A percentile compares a stretch with the other conserved stretches of the same genome.
Conservation (phyloP, 345 rosid genomes). For the Eucalyptus tenuipes region DNA sequence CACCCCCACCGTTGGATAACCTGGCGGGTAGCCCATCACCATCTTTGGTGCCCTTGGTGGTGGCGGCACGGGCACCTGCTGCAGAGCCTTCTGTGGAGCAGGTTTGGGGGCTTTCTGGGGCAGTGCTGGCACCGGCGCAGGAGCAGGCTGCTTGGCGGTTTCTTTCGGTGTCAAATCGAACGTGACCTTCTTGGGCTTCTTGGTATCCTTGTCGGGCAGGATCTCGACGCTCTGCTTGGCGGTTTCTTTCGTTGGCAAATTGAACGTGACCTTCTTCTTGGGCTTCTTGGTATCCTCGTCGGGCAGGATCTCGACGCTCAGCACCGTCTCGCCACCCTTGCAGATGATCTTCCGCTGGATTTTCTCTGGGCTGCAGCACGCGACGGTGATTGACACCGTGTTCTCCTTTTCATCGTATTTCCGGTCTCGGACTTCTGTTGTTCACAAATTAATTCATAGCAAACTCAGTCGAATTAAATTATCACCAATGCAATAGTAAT, state of each 20-base stretch:
- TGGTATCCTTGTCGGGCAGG: background rate
- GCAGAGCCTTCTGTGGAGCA: background rate
- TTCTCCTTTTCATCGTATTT: conserved; percentile 53
- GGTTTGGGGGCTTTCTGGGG: conserved; percentile 1
- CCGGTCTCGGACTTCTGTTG: conserved; percentile 65
- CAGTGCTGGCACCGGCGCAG: background rate
- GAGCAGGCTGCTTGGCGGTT: background rate
- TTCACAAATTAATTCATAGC: conserved; percentile 11
- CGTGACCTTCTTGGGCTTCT: conserved; percentile 7
- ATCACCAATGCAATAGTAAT: conserved; percentile 18
- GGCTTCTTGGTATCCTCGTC: conserved; percentile 7
- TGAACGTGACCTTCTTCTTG: conserved; percentile 6
- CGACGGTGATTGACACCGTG: conserved; percentile 55
- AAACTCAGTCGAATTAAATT: background rate
- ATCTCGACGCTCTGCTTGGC: conserved; percentile 2
- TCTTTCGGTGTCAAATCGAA: background rate
- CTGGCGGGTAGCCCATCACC: background rate
- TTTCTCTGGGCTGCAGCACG: conserved; percentile 64
- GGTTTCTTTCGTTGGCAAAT: background rate
- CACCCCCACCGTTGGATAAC: background rate
- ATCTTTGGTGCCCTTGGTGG: background rate
- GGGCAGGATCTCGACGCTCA: background rate
- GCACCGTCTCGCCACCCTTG: background rate
- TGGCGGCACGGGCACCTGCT: background rate
- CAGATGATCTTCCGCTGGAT: conserved; percentile 3